phyloP scores from a whole-genome alignment of 495 filamentous ascomycete genomes.

The Bombardia bombarda region DNA sequence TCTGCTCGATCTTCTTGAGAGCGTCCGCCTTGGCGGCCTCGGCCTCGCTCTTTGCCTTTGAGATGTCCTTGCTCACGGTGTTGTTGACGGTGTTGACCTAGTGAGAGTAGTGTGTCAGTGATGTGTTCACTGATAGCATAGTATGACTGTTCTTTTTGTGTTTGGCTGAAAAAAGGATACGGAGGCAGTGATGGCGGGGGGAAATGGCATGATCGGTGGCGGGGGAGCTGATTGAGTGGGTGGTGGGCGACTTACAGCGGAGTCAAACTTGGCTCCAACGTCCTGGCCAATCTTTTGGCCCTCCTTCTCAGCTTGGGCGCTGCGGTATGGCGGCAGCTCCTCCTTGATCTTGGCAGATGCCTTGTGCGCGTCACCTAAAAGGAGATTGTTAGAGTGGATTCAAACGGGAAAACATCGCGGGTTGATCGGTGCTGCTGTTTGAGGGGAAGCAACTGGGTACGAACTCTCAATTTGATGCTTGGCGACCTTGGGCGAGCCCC shows the following conservation, averaged over 20 bases:
- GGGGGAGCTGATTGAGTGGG: not conserved
- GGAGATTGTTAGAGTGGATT: not conserved
- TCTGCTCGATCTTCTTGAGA: constrained; percentile 61
- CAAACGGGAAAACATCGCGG: not conserved
- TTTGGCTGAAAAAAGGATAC: not conserved
- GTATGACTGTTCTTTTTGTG: too few species aligned
- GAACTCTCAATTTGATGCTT: constrained; percentile 76
- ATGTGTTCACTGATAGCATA: too few species aligned
- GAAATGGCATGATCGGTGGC: not conserved
- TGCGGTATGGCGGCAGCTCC: constrained; percentile 39
- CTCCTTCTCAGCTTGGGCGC: constrained; percentile 30
- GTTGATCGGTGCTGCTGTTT: not conserved
- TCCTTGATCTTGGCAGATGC: constrained; percentile 58
- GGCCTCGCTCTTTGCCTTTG: constrained; percentile 45
- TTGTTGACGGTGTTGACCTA: too few species aligned
- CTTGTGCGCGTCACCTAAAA: constrained; percentile 52
- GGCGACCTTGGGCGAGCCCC: constrained; percentile 73
- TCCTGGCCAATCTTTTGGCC: constrained; percentile 32
- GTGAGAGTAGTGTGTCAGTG: constrained; percentile 3
- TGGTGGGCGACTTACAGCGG: constrained; percentile 27
- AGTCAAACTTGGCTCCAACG: constrained; percentile 39
- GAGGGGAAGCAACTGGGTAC: constrained; percentile 12
- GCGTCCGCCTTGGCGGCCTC: constrained; percentile 54
- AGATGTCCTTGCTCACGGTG: constrained; percentile 48
- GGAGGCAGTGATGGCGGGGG: constrained; percentile 1